Conservation (phyloP, 441 rosid genomes). For the Euphorbia celastroides region DNA sequence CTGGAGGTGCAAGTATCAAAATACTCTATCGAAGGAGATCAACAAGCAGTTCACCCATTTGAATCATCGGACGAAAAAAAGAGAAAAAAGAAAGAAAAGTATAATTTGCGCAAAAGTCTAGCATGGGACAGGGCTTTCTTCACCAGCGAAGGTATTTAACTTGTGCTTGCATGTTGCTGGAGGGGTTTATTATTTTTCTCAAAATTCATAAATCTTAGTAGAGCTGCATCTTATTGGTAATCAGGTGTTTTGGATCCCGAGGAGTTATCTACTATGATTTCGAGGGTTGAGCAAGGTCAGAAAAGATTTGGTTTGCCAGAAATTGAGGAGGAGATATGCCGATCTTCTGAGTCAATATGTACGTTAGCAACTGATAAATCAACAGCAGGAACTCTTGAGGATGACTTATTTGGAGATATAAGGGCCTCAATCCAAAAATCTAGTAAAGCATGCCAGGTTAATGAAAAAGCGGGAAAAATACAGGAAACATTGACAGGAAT, state of each 20-base stretch:
- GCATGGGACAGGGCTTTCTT: conserved; percentile 97
- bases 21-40: conserved; percentile 23
- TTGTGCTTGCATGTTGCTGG: neutral
- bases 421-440: conserved; percentile 78
- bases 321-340: conserved; percentile 66
- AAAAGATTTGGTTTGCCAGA: conserved; percentile 42
- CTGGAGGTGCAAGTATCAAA: conserved; percentile 17
- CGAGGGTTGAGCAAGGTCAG: conserved; percentile 35
- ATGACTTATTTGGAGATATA: conserved; percentile 63
- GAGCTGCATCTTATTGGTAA: neutral
- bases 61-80: conserved; percentile 37
- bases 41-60: conserved; percentile 33
- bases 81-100: conserved; percentile 38
- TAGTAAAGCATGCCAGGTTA: conserved; percentile 29
- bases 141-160: conserved; percentile 65
- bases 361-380: conserved; percentile 64
- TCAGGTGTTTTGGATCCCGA: conserved; percentile 87
- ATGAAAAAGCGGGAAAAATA: conserved; percentile 43
- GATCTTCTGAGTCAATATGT: conserved; percentile 75
- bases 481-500: conserved; percentile 48
- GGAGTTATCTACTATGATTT: conserved; percentile 76
- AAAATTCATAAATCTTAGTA: neutral
- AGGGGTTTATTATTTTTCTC: neutral
- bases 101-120: conserved; percentile 76
- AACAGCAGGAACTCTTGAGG: conserved; percentile 42